Base-by-base conservation (phyloP, 345 rosid genomes). In the Atalantia buxifolia region DNA sequence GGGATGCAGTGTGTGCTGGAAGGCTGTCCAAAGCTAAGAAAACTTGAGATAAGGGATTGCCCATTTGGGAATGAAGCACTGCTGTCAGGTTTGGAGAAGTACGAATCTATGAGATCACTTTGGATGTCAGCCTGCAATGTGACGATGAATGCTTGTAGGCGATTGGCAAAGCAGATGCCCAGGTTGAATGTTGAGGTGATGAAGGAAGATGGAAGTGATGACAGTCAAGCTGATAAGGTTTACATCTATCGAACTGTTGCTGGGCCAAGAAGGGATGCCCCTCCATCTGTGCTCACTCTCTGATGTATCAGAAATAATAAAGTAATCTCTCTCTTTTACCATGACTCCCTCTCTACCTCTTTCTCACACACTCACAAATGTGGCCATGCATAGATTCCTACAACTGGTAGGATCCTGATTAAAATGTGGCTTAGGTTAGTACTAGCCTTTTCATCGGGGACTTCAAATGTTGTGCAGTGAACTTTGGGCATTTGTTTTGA, bases 121-220 rank as follows among this genome's bases (percentile, higher is more conserved):
- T 91, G 94, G 94, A 89, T 91, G 92, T 91, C 94, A 27, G 85
- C 92, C 42, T 91, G 94, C 82, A 86, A 89, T 68, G 84, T 91
- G 78, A 89, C 94, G 28, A 88, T 91, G 86, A 82, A 81, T 81
- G 94, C 83, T 27, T 91, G 94, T 78, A 79, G 78, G 78, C 66
- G 48, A 27, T 77, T 91, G 87, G 94, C 94, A 2, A 84, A 77
- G 81, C 69, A 86, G 86, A 89, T 85, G 92, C 94, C 94, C 25
- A 82, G 92, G 81, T 79, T 91, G 85, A 91, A 91, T 31, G 94
- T 91, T 31, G 94, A 91, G 83, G 92, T 91, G 30, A 91, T 91
- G 89, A 85, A 87, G 81, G 94, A 89, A 50, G 89, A 89, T 40
- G 90, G 88, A 61, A 89, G 91, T 40, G 86, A 85, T 69, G 91